Conservation (phyloP, 768 basidiomycete genomes). For the Mycena indigotica region DNA sequence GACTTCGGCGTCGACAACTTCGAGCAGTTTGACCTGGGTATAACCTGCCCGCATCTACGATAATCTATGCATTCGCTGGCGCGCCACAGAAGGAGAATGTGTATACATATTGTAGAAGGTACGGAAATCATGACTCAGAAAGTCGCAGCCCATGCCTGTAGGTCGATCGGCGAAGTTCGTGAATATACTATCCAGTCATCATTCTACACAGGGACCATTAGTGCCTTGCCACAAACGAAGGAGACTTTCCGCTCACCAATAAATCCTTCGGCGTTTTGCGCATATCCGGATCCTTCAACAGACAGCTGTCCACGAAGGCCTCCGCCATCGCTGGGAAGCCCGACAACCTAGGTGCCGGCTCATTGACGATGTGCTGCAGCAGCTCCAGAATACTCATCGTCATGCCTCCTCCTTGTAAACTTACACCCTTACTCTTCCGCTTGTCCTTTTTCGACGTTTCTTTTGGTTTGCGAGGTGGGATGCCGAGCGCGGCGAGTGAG, state of each 20-base stretch:
- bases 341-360: slow-evolving; percentile 62
- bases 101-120: too few relatives aligned
- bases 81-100: too few relatives aligned
- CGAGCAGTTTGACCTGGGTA: too few relatives aligned
- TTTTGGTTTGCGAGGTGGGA: slow-evolving; percentile 36
- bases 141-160: slow-evolving; percentile 20
- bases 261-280: slow-evolving; percentile 89
- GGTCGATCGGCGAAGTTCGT: slow-evolving; percentile 11
- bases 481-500: slow-evolving; percentile 41
- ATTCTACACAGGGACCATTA: slow-evolving; percentile 6
- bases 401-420: slow-evolving; percentile 85
- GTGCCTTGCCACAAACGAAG: neutral
- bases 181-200: slow-evolving; percentile 20
- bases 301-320: slow-evolving; percentile 84
- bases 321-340: slow-evolving; percentile 73
- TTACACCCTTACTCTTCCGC: slow-evolving; percentile 89
- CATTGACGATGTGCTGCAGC: slow-evolving; percentile 3
- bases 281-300: slow-evolving; percentile 85
- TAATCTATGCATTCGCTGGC: too few relatives aligned
- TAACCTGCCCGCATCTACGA: too few relatives aligned
- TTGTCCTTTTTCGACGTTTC: slow-evolving; percentile 71
- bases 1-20: too few relatives aligned
- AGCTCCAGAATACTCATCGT: slow-evolving; percentile 1
- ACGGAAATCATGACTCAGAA: slow-evolving; percentile 10
- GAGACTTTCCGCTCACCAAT: slow-evolving; percentile 72